phyloP scores from a whole-genome alignment of 2,329 filamentous ascomycete species.

The Fonsecaea nubica region DNA sequence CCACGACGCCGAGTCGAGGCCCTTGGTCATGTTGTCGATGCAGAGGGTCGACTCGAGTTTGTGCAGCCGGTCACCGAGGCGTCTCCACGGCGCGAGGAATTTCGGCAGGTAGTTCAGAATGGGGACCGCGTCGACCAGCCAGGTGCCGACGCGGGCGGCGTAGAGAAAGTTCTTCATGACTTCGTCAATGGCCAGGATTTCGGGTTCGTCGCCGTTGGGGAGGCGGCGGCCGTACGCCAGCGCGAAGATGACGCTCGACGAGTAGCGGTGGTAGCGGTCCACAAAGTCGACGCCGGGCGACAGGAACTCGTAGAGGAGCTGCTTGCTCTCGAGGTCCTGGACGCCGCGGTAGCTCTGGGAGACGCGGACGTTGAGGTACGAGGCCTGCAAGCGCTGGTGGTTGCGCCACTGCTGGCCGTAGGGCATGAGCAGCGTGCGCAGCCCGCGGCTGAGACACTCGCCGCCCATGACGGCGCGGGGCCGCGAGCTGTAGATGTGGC shows the following conservation, averaged over 20 bases:
- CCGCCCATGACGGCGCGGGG: conserved; percentile 40
- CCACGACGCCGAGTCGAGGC: conserved; percentile 31
- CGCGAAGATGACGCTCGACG: conserved; percentile 57
- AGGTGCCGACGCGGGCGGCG: conserved; percentile 56
- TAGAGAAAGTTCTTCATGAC: conserved; percentile 58
- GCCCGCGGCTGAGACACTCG: conserved; percentile 44
- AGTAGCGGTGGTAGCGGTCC: conserved; percentile 55
- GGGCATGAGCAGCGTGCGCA: conserved; percentile 56
- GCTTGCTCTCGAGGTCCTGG: conserved; percentile 57
- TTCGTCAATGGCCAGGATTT: conserved; percentile 55
- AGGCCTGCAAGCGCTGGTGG: conserved; percentile 51
- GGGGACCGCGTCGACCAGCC: conserved; percentile 56
- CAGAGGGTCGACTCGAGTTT: conserved; percentile 39
- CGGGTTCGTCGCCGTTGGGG: conserved; percentile 48
- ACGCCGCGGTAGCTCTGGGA: conserved; percentile 54
- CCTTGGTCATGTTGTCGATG: conserved; percentile 28
- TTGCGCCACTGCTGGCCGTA: conserved; percentile 57
- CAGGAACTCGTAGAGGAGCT: conserved; percentile 53
- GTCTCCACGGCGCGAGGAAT: conserved; percentile 56
- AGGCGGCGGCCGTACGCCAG: conserved; percentile 59
- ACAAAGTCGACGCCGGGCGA: conserved; percentile 50
- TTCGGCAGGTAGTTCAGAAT: conserved; percentile 53
- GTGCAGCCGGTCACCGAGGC: conserved; percentile 37
- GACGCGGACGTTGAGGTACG: conserved; percentile 54
- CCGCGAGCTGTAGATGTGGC: conserved; percentile 48